Base-by-base conservation (phyloP, 192 early-diverging fungal genomes). In the Backusella parvicylindrica region DNA sequence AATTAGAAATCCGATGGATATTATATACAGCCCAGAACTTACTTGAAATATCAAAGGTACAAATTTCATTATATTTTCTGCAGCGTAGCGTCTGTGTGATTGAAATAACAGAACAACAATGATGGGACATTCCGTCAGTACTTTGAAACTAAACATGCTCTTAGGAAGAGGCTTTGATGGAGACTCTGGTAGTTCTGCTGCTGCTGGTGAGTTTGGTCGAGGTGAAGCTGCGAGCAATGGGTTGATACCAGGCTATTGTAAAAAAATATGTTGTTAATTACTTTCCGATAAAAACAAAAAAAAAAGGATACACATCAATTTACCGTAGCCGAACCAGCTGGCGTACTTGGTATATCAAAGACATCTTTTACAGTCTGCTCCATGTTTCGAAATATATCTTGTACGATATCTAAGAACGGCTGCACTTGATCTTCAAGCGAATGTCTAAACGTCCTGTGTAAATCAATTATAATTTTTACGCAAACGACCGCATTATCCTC, bases 81-180 rank as follows among this genome's bases (percentile, higher is more conserved):
- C 89, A 30, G 95, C 94, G 72, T 92, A 92, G 38, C 90, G 87
- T 16, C 93, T 89, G 84, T 96, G 92, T 1, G 97, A 88, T 84
- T 98, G 95, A 74, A 99, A 96, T 26, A 99, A 83, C 23, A 98
- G 84, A 1, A 98, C 98, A 28, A 99, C 95, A 65, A 99, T 99
- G 28, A 99, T 97, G 5, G 98, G 98, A 74, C 97, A 97, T 76
- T 99, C 98, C 4, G 95, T 97, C 75, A 99, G 78, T 21, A 99
- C 97, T 82, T 99, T 99, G 89, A 99, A 99, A 75, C 95, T 96
- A 50, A 85, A 87, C 77, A 94, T 81, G 75, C 93, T 94, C 72
- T 82, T 88, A 26, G 85, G 88, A 4, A 99, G 86, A 21, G 87
- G 86, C 71, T 92, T 93, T 56, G 84, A 82, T 8, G 82, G 79